These are phyloP conservation scores for Gossypium schwendimanii DNA, from an alignment of 441 rosid genomes.

Conservation along the genomic window DNA sequence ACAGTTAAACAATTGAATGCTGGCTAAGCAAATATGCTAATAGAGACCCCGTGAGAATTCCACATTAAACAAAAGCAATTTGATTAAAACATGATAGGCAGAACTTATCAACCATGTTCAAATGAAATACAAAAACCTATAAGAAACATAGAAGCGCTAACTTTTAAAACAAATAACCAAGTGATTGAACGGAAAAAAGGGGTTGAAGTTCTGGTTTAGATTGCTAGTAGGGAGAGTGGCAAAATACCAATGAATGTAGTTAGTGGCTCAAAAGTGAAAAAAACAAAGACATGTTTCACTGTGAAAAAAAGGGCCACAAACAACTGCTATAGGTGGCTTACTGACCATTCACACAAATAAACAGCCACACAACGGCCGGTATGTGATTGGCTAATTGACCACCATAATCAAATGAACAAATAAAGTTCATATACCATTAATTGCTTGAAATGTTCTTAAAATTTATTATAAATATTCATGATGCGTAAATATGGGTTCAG, in stretches of 20 bases:
- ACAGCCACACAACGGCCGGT: slow-evolving; percentile 16
- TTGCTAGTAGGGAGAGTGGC: background rate
- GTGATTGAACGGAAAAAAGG: background rate
- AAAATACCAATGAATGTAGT: slow-evolving; percentile 11
- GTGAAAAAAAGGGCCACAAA: slow-evolving; percentile 14
- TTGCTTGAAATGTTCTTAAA: background rate
- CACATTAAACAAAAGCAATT: slow-evolving; percentile 20
- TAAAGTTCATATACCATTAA: background rate
- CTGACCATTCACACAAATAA: slow-evolving; percentile 54
- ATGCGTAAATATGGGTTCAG: no score
- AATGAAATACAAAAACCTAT: background rate
- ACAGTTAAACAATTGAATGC: slow-evolving; percentile 12
- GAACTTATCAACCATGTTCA: slow-evolving; percentile 20
- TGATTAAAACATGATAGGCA: slow-evolving; percentile 26
- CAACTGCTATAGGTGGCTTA: slow-evolving; percentile 38
- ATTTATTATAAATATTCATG: background rate
- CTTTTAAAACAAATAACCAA: background rate
- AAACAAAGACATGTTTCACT: slow-evolving; percentile 16
- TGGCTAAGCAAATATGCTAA: slow-evolving; percentile 10
- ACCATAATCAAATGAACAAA: slow-evolving; percentile 3
- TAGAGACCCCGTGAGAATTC: slow-evolving; percentile 29
- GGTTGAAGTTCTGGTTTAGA: background rate
- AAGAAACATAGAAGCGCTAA: background rate
- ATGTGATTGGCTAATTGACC: slow-evolving; percentile 33
- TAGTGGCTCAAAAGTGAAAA: slow-evolving; percentile 22